A percentile compares a stretch with the other conserved stretches of the same genome.
Conservation (phyloP, 306 rosid species). For the Rubus parviflorus region DNA sequence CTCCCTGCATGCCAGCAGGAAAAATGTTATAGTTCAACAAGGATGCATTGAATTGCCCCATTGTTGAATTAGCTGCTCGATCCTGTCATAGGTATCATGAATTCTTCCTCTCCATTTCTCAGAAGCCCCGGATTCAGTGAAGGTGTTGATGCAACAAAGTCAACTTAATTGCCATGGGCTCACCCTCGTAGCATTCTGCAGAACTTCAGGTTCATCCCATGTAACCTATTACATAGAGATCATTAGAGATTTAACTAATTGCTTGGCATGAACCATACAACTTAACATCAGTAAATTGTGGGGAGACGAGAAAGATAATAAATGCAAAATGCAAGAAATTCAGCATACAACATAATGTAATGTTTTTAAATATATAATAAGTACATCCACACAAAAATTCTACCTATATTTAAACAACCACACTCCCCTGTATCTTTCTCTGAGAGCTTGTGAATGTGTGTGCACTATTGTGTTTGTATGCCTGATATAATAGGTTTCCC, state of each 20-base stretch:
- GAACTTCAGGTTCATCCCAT: slow-evolving; percentile 78
- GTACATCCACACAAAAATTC: neutral
- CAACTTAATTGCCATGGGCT: slow-evolving; percentile 90
- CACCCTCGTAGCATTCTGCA: slow-evolving; percentile 54
- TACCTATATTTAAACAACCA: neutral
- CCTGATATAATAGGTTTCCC: neutral
- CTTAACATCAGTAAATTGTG: neutral
- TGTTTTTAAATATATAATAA: neutral
- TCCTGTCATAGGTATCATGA: slow-evolving; percentile 32
- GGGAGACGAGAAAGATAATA: neutral
- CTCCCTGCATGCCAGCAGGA: slow-evolving; percentile 99
- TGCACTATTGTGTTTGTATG: neutral
- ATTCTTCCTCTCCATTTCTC: slow-evolving; percentile 40
- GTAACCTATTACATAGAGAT: slow-evolving; percentile 42
- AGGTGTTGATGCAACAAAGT: slow-evolving; percentile 35
- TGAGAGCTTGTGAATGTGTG: neutral
- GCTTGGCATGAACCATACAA: neutral
- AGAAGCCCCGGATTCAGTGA: slow-evolving; percentile 29
- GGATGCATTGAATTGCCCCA: slow-evolving; percentile 43
- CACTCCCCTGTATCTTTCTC: neutral
- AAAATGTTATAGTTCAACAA: slow-evolving; percentile 47
- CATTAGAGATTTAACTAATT: slow-evolving; percentile 10
- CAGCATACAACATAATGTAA: neutral
- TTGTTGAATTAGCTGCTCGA: slow-evolving; percentile 43
- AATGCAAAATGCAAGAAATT: neutral